phyloP scores from a whole-genome alignment of 1,284 basidiomycete genomes.

The Wolfiporia cocos region DNA sequence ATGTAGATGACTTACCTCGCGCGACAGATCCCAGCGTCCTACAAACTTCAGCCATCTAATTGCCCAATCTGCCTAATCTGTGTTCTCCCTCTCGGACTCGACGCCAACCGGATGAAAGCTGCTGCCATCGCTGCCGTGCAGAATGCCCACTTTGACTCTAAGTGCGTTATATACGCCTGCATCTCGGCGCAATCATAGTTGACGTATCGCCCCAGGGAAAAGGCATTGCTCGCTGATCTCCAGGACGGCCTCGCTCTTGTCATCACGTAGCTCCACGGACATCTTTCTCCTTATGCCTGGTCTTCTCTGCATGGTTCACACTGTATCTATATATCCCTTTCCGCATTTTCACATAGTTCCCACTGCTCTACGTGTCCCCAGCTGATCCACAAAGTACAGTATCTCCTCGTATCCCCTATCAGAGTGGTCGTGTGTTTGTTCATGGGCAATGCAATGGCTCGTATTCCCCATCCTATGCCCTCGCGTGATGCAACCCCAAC shows the following conservation, averaged over 20 bases:
- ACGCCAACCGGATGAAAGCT: conserved; percentile 34
- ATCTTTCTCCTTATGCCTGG: conserved; percentile 6
- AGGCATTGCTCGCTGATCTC: conserved; percentile 45
- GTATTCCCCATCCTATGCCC: too few species aligned
- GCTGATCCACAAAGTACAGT: too few species aligned
- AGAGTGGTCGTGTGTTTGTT: too few species aligned
- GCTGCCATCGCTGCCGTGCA: conserved; percentile 39
- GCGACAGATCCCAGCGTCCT: conserved; percentile 49
- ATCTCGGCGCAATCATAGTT: background rate
- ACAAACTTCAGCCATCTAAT: conserved; percentile 56
- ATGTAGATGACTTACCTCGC: background rate
- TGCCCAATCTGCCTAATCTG: conserved; percentile 52
- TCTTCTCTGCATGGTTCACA: too few species aligned
- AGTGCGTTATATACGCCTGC: conserved; percentile 29
- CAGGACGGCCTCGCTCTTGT: conserved; percentile 49
- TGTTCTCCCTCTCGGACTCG: conserved; percentile 37
- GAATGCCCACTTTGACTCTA: conserved; percentile 37
- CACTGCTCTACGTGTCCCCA: background rate
- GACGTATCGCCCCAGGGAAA: conserved; percentile 31
- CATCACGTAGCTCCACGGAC: conserved; percentile 34
- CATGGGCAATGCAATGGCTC: too few species aligned
- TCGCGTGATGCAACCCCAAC: too few species aligned
- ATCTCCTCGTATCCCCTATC: too few species aligned
- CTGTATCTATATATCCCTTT: conserved; percentile 9
- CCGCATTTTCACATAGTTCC: background rate